Conservation (phyloP, 495 filamentous ascomycete genomes). For the Aspergillus baeticus region DNA sequence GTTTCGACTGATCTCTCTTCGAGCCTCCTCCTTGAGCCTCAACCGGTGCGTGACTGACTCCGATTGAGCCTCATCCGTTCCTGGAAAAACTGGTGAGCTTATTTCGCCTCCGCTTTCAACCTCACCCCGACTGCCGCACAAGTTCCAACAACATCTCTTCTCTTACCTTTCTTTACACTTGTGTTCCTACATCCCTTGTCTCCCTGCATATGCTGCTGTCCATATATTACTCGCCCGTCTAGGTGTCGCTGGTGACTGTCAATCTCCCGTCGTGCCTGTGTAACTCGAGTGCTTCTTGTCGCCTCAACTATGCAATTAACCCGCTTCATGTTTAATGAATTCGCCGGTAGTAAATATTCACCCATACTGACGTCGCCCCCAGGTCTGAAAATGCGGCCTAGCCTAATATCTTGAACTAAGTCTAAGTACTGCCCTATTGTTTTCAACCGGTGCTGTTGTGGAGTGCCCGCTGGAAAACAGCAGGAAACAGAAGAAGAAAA, state of each 20-base stretch:
- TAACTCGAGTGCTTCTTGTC: neutral
- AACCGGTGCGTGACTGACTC: slow-evolving; percentile 22
- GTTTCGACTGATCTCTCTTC: slow-evolving; percentile 5
- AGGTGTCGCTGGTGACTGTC: too few relatives aligned
- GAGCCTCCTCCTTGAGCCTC: slow-evolving; percentile 13
- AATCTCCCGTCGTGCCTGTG: neutral
- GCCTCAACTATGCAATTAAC: neutral
- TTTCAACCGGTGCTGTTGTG: slow-evolving; percentile 8
- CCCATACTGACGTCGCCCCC: neutral
- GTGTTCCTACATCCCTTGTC: neutral
- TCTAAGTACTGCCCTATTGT: neutral
- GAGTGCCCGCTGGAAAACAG: neutral
- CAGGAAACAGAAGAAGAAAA: slow-evolving; percentile 7
- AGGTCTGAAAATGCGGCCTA: neutral
- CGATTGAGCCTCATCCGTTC: slow-evolving; percentile 29
- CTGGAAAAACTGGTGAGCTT: slow-evolving; percentile 24
- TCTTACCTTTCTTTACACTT: neutral
- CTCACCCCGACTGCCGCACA: neutral
- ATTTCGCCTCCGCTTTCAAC: slow-evolving; percentile 11
- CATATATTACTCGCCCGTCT: too few relatives aligned
- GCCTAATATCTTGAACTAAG: slow-evolving; percentile 6
- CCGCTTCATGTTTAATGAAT: neutral
- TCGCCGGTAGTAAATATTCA: neutral
- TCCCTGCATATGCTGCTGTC: too few relatives aligned
- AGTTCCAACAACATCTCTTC: neutral